These are phyloP conservation scores for Hebeloma cylindrosporum DNA, from an alignment of 768 basidiomycete genomes.

Conservation along the genomic window DNA sequence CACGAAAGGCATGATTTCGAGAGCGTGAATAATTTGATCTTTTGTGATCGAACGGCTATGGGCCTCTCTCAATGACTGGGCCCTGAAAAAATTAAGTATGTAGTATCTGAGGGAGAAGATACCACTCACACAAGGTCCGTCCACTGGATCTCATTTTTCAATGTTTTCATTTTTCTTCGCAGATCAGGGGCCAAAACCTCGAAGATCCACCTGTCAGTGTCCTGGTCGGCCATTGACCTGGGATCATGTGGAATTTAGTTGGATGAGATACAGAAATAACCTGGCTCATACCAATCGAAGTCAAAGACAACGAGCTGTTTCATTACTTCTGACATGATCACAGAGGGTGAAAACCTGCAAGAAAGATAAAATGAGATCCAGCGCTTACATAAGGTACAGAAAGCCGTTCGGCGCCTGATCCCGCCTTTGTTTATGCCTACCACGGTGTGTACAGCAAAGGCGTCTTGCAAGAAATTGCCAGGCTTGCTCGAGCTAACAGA, in stretches of 20 bases:
- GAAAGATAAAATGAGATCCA: constrained; percentile 14
- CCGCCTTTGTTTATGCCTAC: constrained; percentile 53
- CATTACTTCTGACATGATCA: constrained; percentile 31
- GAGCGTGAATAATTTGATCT: constrained; percentile 74
- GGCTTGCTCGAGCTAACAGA: constrained; percentile 77
- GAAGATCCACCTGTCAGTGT: constrained; percentile 91
- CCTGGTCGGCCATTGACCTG: constrained; percentile 93
- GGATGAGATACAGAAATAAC: background rate
- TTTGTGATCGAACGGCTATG: constrained; percentile 67
- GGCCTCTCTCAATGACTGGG: constrained; percentile 69
- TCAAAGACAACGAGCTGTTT: constrained; percentile 89
- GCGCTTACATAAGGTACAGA: constrained; percentile 20
- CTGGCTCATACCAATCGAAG: constrained; percentile 80
- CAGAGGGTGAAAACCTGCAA: constrained; percentile 7
- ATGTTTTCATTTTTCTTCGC: constrained; percentile 74
- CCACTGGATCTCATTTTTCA: constrained; percentile 73
- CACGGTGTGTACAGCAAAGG: constrained; percentile 69
- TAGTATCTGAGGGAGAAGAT: background rate
- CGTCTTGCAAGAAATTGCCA: constrained; percentile 80
- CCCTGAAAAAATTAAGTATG: constrained; percentile 37
- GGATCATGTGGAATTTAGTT: background rate
- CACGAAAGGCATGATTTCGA: constrained; percentile 86
- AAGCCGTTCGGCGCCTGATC: background rate
- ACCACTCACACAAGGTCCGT: constrained; percentile 89
- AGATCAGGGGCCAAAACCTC: constrained; percentile 86